These are phyloP conservation scores for Durio zibethinus DNA, from an alignment of 345 rosid genomes.

Conservation along the genomic window DNA sequence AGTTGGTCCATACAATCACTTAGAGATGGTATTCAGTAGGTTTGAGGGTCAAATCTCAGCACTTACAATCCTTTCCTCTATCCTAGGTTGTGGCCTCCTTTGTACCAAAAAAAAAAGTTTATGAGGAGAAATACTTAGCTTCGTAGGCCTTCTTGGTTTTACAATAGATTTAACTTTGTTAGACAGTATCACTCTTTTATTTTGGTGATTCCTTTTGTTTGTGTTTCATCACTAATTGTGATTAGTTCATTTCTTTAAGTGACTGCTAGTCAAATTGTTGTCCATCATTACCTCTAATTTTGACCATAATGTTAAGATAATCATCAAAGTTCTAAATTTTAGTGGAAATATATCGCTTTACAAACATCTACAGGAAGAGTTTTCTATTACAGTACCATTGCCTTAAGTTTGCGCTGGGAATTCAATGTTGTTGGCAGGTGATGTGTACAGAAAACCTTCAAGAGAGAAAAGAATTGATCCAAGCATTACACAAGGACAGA, in stretches of 20 bases:
- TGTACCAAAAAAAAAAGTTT: no score
- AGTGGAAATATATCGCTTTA: no score
- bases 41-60: no score
- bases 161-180: neutral
- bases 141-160: neutral
- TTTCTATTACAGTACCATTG: neutral
- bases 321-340: no score
- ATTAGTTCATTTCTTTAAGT: neutral
- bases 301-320: no score
- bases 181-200: neutral
- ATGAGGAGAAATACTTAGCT: neutral
- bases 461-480: constrained; percentile 73
- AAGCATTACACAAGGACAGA: constrained; percentile 66
- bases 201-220: neutral
- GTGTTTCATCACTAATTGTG: neutral
- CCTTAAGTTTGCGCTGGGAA: neutral
- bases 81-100: no score
- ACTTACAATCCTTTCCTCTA: no score
- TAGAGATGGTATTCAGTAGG: no score
- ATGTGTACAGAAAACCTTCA: constrained; percentile 67
- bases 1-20: no score
- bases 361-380: neutral
- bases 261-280: neutral
- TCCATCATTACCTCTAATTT: neutral
- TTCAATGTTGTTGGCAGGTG: constrained; percentile 42